Evolutionary conservation across 2,329 filamentous ascomycete genomes (phyloP), one percentile per base, ranked within the genome.

Genomic region (Podosphaera aphanis): DNA sequence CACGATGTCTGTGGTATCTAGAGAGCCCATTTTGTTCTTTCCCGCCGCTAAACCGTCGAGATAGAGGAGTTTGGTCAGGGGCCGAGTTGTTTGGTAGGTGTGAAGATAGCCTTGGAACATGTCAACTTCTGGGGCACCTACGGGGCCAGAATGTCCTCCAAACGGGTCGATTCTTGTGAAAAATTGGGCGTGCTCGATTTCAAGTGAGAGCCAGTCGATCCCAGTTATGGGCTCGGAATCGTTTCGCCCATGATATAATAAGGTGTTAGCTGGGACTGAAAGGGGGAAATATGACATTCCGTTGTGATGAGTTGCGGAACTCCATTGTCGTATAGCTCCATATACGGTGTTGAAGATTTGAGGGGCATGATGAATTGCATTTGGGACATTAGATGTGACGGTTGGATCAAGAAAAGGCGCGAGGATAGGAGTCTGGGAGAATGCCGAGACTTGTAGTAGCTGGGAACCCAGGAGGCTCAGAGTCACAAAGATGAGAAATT

Each of bases 171-270:
- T 1, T 29, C 25, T 29, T 5, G 25, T 11, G 60, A 85, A 84
- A 2, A 65, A 56, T 51, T 79, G 65, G 0, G 79, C 76, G 59
- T 85, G 81, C 53, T 85, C 79, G 2, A 78, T 69, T 57, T 85
- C 80, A 55, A 84, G 85, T 0, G 81, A 80, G 1, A 85, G 64
- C 79, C 80, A 84, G 53, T 84, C 75, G 2, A 66, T 69, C 0
- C 66, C 68, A 2, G 60, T 58, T 0, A 80, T 66, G 0, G 66
- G 62, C 1, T 67, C 59, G 0, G 62, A 52, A 0, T 55, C 57
- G 7, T 51, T 52, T 77, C 8, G 74, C 74, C 81, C 80, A 55
- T 85, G 80, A 53, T 83, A 82, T 8, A 84, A 59, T 31, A 76
- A 62, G 0, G 74, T 78, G 2, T 74, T 77, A 16, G 64, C 63